Evolutionary conservation across 495 filamentous ascomycete genomes (phyloP), one percentile per base, ranked within the genome.

Genomic region (Echria macrotheca): DNA sequence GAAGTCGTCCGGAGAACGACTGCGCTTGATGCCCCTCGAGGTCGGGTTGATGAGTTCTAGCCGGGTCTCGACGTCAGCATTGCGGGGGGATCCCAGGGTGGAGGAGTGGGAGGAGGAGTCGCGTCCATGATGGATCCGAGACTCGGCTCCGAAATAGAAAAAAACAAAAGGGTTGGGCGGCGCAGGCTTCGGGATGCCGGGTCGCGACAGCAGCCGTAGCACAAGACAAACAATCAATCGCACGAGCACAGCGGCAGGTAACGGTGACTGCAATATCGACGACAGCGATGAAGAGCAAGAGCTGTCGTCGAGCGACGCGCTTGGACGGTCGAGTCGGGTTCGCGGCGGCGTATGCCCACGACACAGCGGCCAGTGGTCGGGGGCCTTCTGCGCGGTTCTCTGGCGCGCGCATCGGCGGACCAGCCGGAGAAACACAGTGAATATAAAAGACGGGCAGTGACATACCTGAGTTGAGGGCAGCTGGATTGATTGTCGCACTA

Each of bases 21-120:
- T 93, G 69, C 93, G 82, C 75, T 97, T 98, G 63, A 88, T 67
- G 53, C 90, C 89, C 65, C 93, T 84, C 55, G 89, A 56, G 17
- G 54, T 44, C 37, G 64, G 52, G 45, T 62, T 68, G 14, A 63
- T 39, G 31, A 73, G 49, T 55, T 73, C 72, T 76, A 56, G 39
- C 38, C 31, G 54, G 47, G 49, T 37, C 17, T 38, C 26, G 14
- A 46, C 29, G 44, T 68, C 54, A 64, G 62, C 53, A 60, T 54
- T 22, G 44, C 23, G 36, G 11, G 39, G 38, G 32, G 39, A 46
- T 40, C 22, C 39, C 39, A 21, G 23, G 29, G 22, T 25, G 33
- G 49, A 46, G 42, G 25, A 2, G 15, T 7, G 5, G 18, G 37
- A 28, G 35, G 26, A 18, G 35, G n/a, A 17, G 7, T 11, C 10